phyloP scores from a whole-genome alignment of 2,329 filamentous ascomycete genomes.

The Trichoderma sp. region DNA sequence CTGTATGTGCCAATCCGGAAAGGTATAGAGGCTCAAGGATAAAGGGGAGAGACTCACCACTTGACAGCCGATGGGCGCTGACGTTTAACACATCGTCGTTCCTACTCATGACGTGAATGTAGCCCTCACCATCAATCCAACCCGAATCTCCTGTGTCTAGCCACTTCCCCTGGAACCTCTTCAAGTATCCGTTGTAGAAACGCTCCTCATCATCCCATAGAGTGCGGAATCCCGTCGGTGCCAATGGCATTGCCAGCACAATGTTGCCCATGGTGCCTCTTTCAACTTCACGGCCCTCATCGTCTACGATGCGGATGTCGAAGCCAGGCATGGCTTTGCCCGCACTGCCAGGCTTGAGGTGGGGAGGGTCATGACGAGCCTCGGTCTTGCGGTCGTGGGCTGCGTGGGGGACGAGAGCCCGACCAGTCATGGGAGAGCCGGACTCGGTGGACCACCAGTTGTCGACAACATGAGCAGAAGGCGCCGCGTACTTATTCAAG shows the following conservation, averaged over 20 bases:
- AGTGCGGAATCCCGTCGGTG: slow-evolving; percentile 82
- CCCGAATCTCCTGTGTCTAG: slow-evolving; percentile 91
- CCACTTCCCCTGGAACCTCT: slow-evolving; percentile 79
- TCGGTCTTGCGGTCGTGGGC: slow-evolving; percentile 56
- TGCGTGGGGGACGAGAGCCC: slow-evolving; percentile 59
- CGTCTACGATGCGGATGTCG: slow-evolving; percentile 81
- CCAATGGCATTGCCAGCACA: slow-evolving; percentile 78
- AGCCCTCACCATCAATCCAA: slow-evolving; percentile 75
- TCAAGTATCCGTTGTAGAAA: slow-evolving; percentile 83
- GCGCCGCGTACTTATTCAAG: slow-evolving; percentile 65
- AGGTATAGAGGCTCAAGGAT: too few species aligned
- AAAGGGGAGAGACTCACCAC: slow-evolving; percentile 57
- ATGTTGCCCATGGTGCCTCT: slow-evolving; percentile 86
- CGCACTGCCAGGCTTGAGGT: slow-evolving; percentile 80
- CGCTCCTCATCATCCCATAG: slow-evolving; percentile 84
- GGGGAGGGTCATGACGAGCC: slow-evolving; percentile 48
- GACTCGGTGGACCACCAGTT: slow-evolving; percentile 66
- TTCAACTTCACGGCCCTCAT: slow-evolving; percentile 72
- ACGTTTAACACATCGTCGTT: slow-evolving; percentile 92
- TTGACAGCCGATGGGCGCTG: slow-evolving; percentile 88
- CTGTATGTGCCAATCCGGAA: neutral
- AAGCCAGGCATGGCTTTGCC: slow-evolving; percentile 92
- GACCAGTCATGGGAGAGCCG: slow-evolving; percentile 60
- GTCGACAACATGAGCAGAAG: slow-evolving; percentile 59
- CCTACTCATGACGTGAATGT: slow-evolving; percentile 65